Conservation (phyloP, 768 basidiomycete species). For the Termitomyces bulborhizus region DNA sequence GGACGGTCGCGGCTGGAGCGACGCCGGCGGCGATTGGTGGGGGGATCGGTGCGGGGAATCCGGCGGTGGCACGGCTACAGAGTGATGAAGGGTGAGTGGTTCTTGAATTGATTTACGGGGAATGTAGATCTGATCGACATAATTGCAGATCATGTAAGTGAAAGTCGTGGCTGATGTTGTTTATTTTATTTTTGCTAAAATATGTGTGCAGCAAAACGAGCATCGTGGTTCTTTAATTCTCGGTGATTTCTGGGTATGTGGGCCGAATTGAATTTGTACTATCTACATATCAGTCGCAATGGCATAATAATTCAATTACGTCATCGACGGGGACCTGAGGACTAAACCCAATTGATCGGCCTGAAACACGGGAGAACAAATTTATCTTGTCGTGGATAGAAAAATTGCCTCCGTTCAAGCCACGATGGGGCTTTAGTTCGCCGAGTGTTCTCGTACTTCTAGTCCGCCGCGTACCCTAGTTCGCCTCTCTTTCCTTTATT, state of each 20-base stretch:
- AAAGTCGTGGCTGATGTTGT: conserved; percentile 7
- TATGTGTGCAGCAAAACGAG: conserved; percentile 63
- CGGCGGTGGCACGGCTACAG: conserved; percentile 61
- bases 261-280: conserved; percentile 4
- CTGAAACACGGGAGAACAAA: conserved; percentile 29
- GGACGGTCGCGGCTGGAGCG: conserved; percentile 39
- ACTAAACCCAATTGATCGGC: conserved; percentile 28
- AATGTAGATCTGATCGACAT: conserved; percentile 9
- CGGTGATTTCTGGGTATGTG: conserved; percentile 36
- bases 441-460: conserved; percentile 2
- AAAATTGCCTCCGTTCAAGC: conserved; percentile 23
- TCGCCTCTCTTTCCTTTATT: background rate
- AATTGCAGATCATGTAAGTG: conserved; percentile 33
- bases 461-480: background rate
- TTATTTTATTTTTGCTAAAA: conserved; percentile 14
- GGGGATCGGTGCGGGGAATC: conserved; percentile 49
- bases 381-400: conserved; percentile 18
- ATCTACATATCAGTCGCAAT: conserved; percentile 15
- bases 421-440: background rate
- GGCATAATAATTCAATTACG: conserved; percentile 15
- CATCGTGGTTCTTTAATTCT: conserved; percentile 91
- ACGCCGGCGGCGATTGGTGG: conserved; percentile 34
- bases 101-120: conserved; percentile 13
- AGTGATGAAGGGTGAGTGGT: conserved; percentile 61
- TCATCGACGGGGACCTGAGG: conserved; percentile 29